phyloP scores from a whole-genome alignment of 441 rosid species.

The Pelargonium fulgidum region DNA sequence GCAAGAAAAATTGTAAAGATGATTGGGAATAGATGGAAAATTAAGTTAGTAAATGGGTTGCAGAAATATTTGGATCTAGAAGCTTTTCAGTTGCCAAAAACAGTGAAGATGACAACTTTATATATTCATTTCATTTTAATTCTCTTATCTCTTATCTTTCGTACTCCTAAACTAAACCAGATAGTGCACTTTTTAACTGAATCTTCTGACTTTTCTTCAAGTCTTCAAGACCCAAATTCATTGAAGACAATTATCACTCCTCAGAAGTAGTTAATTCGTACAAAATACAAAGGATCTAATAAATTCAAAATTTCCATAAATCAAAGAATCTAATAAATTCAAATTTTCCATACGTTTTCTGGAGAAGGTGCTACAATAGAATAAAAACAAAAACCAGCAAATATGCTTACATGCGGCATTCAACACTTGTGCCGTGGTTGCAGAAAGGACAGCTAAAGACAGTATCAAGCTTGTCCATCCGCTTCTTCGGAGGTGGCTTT shows the following conservation, averaged over 20 bases:
- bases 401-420: conserved; percentile 59
- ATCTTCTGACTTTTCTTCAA: too few species aligned
- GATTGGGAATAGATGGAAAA: neutral
- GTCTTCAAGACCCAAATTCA: too few species aligned
- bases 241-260: too few species aligned
- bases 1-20: neutral
- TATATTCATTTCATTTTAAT: too few species aligned
- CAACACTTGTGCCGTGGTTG: conserved; percentile 90
- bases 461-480: conserved; percentile 91
- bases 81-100: too few species aligned
- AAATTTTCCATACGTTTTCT: too few species aligned
- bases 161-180: neutral
- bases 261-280: too few species aligned
- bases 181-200: too few species aligned
- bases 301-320: too few species aligned
- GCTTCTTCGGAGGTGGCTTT: conserved; percentile 76
- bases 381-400: neutral
- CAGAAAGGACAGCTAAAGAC: conserved; percentile 94
- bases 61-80: neutral
- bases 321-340: too few species aligned
- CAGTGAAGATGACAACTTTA: too few species aligned
- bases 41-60: neutral
- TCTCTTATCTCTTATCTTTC: neutral
- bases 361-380: neutral
- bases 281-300: too few species aligned